Conservation (phyloP, 306 rosid genomes). For the Geum urbanum region DNA sequence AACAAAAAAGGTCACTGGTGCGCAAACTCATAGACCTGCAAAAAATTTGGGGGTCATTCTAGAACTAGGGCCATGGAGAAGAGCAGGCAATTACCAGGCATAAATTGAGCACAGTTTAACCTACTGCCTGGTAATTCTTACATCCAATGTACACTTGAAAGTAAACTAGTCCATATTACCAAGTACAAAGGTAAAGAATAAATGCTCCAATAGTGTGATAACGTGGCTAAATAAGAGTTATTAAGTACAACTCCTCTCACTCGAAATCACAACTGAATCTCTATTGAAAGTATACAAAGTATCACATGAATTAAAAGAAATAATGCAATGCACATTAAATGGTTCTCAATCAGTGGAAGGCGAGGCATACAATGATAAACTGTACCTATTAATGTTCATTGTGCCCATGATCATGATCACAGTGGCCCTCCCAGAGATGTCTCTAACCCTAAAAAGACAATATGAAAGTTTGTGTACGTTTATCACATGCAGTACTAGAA, state of each 20-base stretch:
- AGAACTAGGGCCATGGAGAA: background rate
- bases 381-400: slow-evolving; percentile 47
- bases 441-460: slow-evolving; percentile 70
- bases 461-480: background rate
- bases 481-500: background rate
- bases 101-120: background rate
- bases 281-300: background rate
- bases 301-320: background rate
- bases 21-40: slow-evolving; percentile 1
- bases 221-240: background rate
- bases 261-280: background rate
- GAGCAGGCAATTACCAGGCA: background rate
- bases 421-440: slow-evolving; percentile 98
- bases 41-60: background rate
- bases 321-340: background rate
- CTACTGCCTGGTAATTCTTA: background rate
- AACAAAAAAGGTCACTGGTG: background rate
- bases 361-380: background rate
- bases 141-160: background rate
- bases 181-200: background rate
- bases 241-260: background rate
- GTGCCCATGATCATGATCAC: slow-evolving; percentile 43
- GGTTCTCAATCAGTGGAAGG: background rate
- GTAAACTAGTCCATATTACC: background rate
- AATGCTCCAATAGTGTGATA: background rate